phyloP scores from a whole-genome alignment of 2,329 filamentous ascomycete species.

The Ophidiomyces ophidiicola region DNA sequence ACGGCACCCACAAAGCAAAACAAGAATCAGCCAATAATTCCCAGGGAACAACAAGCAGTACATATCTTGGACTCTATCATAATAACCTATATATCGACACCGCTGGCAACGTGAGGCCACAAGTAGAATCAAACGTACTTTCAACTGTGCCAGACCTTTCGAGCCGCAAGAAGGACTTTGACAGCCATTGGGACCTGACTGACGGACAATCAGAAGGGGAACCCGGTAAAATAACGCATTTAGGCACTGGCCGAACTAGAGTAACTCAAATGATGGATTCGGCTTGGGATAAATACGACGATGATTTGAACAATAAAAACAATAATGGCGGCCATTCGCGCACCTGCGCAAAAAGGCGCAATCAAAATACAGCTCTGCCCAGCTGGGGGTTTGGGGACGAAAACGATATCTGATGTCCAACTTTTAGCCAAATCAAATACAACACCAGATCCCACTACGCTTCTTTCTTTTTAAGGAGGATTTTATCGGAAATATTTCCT shows the following conservation, averaged over 20 bases:
- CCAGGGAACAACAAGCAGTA: conserved; percentile 48
- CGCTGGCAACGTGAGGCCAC: conserved; percentile 32
- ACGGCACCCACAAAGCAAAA: conserved; percentile 48
- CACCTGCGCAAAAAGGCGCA: conserved; percentile 18
- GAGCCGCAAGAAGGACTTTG: conserved; percentile 64
- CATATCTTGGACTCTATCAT: conserved; percentile 60
- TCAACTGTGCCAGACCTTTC: conserved; percentile 60
- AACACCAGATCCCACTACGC: too few species aligned
- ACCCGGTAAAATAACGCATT: conserved; percentile 3
- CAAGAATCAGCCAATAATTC: conserved; percentile 26
- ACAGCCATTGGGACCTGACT: conserved; percentile 61
- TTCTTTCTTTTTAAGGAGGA: too few species aligned
- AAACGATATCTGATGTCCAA: not conserved
- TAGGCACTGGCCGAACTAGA: conserved; percentile 46
- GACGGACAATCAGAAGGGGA: conserved; percentile 39
- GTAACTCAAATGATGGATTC: conserved; percentile 62
- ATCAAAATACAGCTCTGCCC: conserved; percentile 24
- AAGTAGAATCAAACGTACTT: conserved; percentile 32
- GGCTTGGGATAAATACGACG: conserved; percentile 36
- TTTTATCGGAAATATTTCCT: too few species aligned
- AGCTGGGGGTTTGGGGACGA: conserved; percentile 36
- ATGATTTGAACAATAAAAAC: conserved; percentile 25
- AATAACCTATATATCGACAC: conserved; percentile 59
- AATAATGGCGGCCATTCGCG: conserved; percentile 19
- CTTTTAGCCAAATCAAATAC: not conserved